phyloP scores from a whole-genome alignment of 2,329 filamentous ascomycete genomes.

The Magnaporthales sp. region DNA sequence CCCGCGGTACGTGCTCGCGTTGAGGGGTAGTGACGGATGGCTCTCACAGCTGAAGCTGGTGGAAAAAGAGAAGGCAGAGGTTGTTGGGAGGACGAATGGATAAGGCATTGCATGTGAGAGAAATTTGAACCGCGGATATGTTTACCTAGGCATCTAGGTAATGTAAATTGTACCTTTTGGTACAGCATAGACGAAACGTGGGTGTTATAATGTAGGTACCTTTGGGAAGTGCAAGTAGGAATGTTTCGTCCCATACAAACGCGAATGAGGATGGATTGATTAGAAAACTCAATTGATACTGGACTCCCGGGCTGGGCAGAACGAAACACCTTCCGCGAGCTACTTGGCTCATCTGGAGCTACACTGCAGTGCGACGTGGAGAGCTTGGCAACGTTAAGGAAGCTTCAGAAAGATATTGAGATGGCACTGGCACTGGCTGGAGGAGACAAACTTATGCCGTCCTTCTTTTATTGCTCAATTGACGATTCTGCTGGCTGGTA shows the following conservation, averaged over 20 bases:
- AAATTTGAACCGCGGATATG: background rate
- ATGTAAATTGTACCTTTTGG: background rate
- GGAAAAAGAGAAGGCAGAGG: slow-evolving; percentile 77
- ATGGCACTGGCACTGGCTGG: background rate
- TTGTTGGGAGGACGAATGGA: slow-evolving; percentile 81
- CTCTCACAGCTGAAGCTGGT: slow-evolving; percentile 68
- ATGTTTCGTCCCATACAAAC: background rate
- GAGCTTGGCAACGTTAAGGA: background rate
- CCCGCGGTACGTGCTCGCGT: slow-evolving; percentile 74
- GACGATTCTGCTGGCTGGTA: background rate
- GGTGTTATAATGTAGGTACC: background rate
- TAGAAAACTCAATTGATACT: background rate
- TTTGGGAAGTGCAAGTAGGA: background rate
- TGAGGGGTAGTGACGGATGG: slow-evolving; percentile 80
- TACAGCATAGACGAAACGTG: background rate
- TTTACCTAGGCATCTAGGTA: background rate
- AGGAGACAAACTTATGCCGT: background rate
- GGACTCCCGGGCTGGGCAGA: background rate
- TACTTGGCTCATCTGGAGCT: background rate
- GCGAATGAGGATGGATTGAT: background rate
- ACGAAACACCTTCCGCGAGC: background rate
- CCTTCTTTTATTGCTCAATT: background rate
- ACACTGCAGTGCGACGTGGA: background rate
- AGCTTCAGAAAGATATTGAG: background rate
- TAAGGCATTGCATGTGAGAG: slow-evolving; percentile 64